Evolutionary conservation across 179 eudicot species (phyloP).

Genomic region (Nepenthes alata): DNA sequence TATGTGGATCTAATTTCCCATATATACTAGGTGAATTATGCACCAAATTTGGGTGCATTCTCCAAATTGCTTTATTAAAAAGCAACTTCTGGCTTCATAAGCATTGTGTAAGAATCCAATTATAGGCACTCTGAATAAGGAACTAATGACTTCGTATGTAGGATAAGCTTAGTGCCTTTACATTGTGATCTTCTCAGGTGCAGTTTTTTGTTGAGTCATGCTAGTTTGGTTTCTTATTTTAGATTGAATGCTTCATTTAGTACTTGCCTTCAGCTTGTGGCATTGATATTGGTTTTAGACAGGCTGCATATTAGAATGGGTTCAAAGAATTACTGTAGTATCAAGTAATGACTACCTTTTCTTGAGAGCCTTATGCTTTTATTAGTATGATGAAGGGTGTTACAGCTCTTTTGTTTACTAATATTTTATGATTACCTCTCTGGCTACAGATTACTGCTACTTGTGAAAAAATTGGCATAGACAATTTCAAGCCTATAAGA

Average conservation of each 20-base stretch:
- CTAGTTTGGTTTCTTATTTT: not conserved
- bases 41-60: too few relatives aligned
- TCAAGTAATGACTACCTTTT: not conserved
- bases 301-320: not conserved
- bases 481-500: constrained; percentile 41
- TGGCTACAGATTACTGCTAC: constrained; percentile 23
- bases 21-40: not conserved
- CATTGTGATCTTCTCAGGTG: not conserved
- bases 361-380: not conserved
- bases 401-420: not conserved
- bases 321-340: too few relatives aligned
- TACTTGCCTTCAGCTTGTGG: not conserved
- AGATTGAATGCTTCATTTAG: not conserved
- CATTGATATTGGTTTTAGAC: not conserved
- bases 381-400: not conserved
- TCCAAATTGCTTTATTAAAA: too few relatives aligned
- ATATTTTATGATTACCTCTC: not conserved
- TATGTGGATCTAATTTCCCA: not conserved
- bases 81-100: not conserved
- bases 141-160: not conserved
- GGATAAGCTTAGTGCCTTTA: not conserved
- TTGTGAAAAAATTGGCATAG: constrained; percentile 26
- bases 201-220: not conserved
- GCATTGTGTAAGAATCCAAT: not conserved
- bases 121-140: not conserved